Base-by-base conservation (phyloP, 2,329 filamentous ascomycete species). In the Pseudofabraea citricarpa region DNA sequence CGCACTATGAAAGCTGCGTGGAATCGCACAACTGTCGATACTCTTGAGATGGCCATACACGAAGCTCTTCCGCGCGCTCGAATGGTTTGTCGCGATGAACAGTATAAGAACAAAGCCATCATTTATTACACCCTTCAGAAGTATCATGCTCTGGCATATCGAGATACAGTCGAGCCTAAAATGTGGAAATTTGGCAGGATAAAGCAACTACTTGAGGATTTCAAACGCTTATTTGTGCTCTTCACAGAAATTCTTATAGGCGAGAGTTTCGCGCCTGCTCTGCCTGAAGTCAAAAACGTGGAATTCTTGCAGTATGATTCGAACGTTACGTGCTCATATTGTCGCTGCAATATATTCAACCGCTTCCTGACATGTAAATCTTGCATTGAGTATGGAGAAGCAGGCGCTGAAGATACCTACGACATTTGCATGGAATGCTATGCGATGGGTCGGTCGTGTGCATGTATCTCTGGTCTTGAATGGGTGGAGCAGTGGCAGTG, bases 361-460 rank as follows among this genome's bases (percentile, higher is more conserved):
- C 79, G 90, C 3, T 98, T 98, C 59, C 67, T 98, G 19, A 95
- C 90, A 3, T 98, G 93, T 69, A 88, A 88, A 46, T 78, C 83
- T 41, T 98, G 93, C 62, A 77, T 88, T 36, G 75, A 71, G 74
- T 38, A 72, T 87, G 16, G 70, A 77, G 9, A 76, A 77, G 46
- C 86, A 81, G 23, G 79, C 75, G 84, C 89, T 43, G 87, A 83
- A 23, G 81, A 97, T 58, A 87, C 87, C 0, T 98, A 97, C 61
- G 93, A 98, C 62, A 76, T 98, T 18, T 98, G 93, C 59, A 90
- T 98, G 87, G 93, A 98, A 55, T 98, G 93, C 60, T 98, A 95
- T 59, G 86, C 83, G n/a, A 95, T 97, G 86, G 93, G 93, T 18
- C 81, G 93, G 40, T 95, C 90, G 36, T 98, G 93, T 61, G 80